Evolutionary conservation across 805 yeast genomes (phyloP).

Genomic region (Millerago galiae): DNA sequence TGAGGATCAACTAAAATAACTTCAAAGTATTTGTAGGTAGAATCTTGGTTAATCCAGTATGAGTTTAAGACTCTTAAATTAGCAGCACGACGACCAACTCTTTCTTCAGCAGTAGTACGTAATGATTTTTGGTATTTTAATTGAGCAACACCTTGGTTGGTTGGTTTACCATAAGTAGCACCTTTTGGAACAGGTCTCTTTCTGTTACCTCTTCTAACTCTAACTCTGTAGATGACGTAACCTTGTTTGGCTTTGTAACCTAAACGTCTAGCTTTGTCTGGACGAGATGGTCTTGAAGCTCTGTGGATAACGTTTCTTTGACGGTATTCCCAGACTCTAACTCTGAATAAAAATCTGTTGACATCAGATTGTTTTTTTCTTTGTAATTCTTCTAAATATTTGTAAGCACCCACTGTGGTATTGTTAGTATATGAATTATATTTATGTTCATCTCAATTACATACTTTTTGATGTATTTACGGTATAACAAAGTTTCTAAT

Average conservation of each 20-base stretch:
- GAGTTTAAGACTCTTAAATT: slow-evolving; percentile 99
- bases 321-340: slow-evolving; percentile 99
- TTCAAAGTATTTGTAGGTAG: slow-evolving; percentile 98
- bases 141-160: slow-evolving; percentile 99
- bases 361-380: slow-evolving; percentile 99
- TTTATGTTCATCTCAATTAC: slow-evolving; percentile 1
- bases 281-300: slow-evolving; percentile 97
- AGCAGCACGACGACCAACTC: slow-evolving; percentile 98
- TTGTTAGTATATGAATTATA: slow-evolving; percentile 3
- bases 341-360: slow-evolving; percentile 96
- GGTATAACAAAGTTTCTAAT: slow-evolving; percentile 4
- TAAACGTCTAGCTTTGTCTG: slow-evolving; percentile 99
- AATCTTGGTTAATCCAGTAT: slow-evolving; percentile 99
- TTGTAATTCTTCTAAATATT: slow-evolving; percentile 97
- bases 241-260: slow-evolving; percentile 99
- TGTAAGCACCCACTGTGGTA: slow-evolving; percentile 94
- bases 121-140: slow-evolving; percentile 98
- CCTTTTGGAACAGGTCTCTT: slow-evolving; percentile 99
- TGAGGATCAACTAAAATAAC: slow-evolving; percentile 95
- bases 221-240: slow-evolving; percentile 94
- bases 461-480: slow-evolving; percentile 8
- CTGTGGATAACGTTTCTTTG: slow-evolving; percentile 98
- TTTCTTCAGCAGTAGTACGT: slow-evolving; percentile 98
- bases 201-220: slow-evolving; percentile 99
- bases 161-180: slow-evolving; percentile 99